Percentiles rank a stretch among this genome's conserved stretches.
Conservation (phyloP, 441 rosid genomes). For the Erodium chrysanthum region DNA sequence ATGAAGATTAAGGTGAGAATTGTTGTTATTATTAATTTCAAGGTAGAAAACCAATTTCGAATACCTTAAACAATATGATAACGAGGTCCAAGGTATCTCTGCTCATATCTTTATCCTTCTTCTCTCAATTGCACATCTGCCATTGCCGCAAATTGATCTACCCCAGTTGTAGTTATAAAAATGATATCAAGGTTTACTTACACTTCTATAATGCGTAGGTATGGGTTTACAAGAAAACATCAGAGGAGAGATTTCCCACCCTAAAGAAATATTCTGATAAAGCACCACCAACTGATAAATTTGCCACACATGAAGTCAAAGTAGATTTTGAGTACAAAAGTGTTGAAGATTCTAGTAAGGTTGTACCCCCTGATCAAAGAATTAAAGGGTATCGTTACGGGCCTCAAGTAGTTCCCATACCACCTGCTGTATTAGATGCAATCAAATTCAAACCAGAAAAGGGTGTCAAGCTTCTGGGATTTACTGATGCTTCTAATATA, state of each 20-base stretch:
- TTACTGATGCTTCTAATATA: slow-evolving; percentile 62
- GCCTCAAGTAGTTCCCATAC: slow-evolving; percentile 84
- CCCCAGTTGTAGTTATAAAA: background rate
- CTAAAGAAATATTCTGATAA: slow-evolving; percentile 76
- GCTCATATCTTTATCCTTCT: background rate
- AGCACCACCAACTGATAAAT: slow-evolving; percentile 68
- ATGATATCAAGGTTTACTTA: background rate
- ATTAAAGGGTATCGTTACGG: slow-evolving; percentile 89
- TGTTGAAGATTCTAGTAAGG: slow-evolving; percentile 39
- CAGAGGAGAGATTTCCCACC: slow-evolving; percentile 83
- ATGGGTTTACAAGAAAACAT: slow-evolving; percentile 88
- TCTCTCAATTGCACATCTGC: background rate
- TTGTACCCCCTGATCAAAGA: slow-evolving; percentile 77
- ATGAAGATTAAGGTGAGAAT: slow-evolving; percentile 69
- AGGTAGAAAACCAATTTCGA: background rate
- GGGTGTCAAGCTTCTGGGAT: slow-evolving; percentile 80
- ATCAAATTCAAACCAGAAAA: slow-evolving; percentile 82
- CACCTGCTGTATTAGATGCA: slow-evolving; percentile 60
- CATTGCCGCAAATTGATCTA: background rate
- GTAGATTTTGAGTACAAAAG: slow-evolving; percentile 68
- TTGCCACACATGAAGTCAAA: slow-evolving; percentile 79
- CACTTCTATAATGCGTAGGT: slow-evolving; percentile 34
- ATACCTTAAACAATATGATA: background rate
- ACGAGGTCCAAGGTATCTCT: background rate
- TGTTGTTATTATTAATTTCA: background rate